Percentiles rank a stretch among this genome's conserved stretches.
Conservation (phyloP, 1,284 basidiomycete genomes). For the Trametes versicolor region DNA sequence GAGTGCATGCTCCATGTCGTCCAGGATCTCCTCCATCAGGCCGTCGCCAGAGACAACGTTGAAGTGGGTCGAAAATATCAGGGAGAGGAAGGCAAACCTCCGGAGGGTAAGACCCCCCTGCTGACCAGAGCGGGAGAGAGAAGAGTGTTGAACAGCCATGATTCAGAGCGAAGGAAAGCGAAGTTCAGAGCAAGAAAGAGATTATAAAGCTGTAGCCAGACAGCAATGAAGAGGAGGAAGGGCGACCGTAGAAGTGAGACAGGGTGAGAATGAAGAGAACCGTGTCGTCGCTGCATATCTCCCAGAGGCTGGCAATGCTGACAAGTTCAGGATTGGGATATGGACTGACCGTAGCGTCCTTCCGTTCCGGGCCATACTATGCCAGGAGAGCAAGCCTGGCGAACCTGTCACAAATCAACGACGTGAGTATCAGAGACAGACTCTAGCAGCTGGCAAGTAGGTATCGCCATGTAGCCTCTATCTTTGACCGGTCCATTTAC, state of each 20-base stretch:
- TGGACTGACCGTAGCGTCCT: too few relatives aligned
- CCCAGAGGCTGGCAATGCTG: not conserved
- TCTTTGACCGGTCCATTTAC: too few relatives aligned
- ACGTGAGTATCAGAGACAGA: too few relatives aligned
- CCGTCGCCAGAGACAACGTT: not conserved
- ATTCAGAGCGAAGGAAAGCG: conserved; percentile 2
- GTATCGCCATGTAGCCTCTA: too few relatives aligned
- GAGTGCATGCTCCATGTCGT: conserved; percentile 20
- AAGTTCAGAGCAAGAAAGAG: not conserved
- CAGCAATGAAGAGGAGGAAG: conserved; percentile 6
- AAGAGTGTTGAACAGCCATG: not conserved
- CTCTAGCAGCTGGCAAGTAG: too few relatives aligned
- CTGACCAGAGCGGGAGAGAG: conserved; percentile 1
- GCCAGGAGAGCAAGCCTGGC: too few relatives aligned
- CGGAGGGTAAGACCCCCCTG: conserved; percentile 10
- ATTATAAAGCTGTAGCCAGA: conserved; percentile 24
- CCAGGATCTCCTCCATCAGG: conserved; percentile 7
- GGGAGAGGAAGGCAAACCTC: conserved; percentile 19
- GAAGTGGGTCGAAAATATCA: conserved; percentile 7
- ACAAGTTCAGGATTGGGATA: not conserved
- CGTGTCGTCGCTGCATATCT: not conserved
- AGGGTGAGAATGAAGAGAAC: not conserved
- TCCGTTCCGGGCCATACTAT: too few relatives aligned
- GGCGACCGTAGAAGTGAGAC: not conserved
- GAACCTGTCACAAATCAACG: too few relatives aligned